Evolutionary conservation across 1,284 basidiomycete species (phyloP).

Genomic region (Limonomyces culmigenus): DNA sequence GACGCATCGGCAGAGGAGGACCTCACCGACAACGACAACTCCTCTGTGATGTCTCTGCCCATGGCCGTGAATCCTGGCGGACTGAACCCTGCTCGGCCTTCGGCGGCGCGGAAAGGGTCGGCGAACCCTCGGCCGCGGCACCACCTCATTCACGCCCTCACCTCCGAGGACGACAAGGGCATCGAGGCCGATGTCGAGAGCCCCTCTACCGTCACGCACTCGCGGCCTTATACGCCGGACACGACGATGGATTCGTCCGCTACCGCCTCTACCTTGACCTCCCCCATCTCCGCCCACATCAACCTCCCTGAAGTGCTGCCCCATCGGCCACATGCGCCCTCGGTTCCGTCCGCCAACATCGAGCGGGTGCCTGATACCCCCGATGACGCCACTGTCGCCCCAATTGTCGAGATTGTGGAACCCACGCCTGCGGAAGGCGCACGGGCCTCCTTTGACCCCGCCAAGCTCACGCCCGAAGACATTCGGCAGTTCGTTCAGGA

Average conservation of each 20-base stretch:
- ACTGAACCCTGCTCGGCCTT: conserved; percentile 13
- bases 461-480: conserved; percentile 46
- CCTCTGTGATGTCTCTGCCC: conserved; percentile 27
- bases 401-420: conserved; percentile 15
- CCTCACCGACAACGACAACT: conserved; percentile 55
- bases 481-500: conserved; percentile 23
- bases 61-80: conserved; percentile 12
- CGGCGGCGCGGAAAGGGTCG: conserved; percentile 4
- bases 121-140: conserved; percentile 19
- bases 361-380: conserved; percentile 1
- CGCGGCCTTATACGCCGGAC: conserved; percentile 14
- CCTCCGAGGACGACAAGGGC: conserved; percentile 31
- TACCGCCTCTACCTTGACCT: conserved; percentile 33
- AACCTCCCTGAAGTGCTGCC: conserved; percentile 6
- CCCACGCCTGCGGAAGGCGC: conserved; percentile 26
- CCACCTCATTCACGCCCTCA: conserved; percentile 33
- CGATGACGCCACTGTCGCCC: conserved; percentile 2
- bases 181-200: conserved; percentile 76
- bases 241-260: conserved; percentile 16
- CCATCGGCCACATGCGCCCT: conserved; percentile 4
- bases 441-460: conserved; percentile 39
- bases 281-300: conserved; percentile 20
- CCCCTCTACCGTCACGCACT: conserved; percentile 40
- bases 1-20: conserved; percentile 65
- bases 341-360: not conserved